Evolutionary conservation across 805 yeast species (phyloP).

Genomic region (Pichia membranifaciens): DNA sequence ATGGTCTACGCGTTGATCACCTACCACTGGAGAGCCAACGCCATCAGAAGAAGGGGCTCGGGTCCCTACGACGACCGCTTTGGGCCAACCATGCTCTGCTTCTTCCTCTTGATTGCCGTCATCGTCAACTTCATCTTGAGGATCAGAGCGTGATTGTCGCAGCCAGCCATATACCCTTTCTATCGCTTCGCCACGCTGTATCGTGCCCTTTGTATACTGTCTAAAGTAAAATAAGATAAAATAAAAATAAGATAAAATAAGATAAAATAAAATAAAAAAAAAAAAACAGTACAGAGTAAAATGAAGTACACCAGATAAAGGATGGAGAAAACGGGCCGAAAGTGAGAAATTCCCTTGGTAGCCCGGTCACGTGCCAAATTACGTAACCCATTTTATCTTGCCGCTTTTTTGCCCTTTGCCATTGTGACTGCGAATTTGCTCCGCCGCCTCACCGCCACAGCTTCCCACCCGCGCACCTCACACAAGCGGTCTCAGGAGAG

Average conservation of each 20-base stretch:
- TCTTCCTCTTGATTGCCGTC: slow-evolving; percentile 88
- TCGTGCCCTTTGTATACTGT: too few relatives aligned
- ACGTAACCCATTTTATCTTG: not conserved
- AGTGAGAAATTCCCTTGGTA: too few relatives aligned
- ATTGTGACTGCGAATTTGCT: not conserved
- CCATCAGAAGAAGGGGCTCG: slow-evolving; percentile 93
- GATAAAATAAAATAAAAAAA: too few relatives aligned
- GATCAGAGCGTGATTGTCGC: slow-evolving; percentile 46
- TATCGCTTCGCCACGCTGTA: not conserved
- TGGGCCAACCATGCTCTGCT: slow-evolving; percentile 96
- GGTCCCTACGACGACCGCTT: slow-evolving; percentile 99
- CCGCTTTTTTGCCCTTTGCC: not conserved
- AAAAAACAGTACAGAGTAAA: too few relatives aligned
- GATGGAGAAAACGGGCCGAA: too few relatives aligned
- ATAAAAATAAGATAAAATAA: too few relatives aligned
- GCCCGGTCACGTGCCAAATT: too few relatives aligned
- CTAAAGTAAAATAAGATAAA: too few relatives aligned
- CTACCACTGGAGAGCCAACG: slow-evolving; percentile 99
- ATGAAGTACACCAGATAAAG: too few relatives aligned
- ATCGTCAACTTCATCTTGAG: slow-evolving; percentile 88
- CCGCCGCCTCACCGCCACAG: too few relatives aligned
- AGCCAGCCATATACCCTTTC: not conserved
- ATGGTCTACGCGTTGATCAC: slow-evolving; percentile 94
- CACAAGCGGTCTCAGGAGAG: not conserved
- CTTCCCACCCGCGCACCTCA: slow-evolving; percentile 4